Percentiles rank a stretch among this genome's conserved stretches.
phyloP scores from a whole-genome alignment of 2,329 filamentous ascomycete genomes.

The Cladophialophora psammophila region DNA sequence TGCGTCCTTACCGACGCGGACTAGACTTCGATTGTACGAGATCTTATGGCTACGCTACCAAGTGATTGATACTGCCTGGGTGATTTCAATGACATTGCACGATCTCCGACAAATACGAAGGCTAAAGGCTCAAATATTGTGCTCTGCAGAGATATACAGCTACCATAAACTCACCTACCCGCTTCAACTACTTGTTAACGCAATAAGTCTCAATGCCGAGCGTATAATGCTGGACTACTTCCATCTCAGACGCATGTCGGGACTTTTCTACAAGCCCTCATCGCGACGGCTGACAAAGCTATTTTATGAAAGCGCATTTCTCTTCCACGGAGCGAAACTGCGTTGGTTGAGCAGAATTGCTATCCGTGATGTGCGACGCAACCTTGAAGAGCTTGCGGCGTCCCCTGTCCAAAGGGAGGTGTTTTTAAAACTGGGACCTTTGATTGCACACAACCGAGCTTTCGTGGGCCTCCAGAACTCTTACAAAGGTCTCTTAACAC shows the following conservation, averaged over 20 bases:
- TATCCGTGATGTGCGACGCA: not conserved
- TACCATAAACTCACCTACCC: slow-evolving; percentile 1
- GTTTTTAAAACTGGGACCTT: slow-evolving; percentile 3
- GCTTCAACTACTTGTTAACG: not conserved
- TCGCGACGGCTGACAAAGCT: not conserved
- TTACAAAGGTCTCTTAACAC: not conserved
- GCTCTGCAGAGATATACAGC: slow-evolving; percentile 2
- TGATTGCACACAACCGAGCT: slow-evolving; percentile 6
- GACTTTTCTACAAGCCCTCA: slow-evolving; percentile 2
- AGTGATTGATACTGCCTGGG: not conserved
- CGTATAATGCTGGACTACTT: slow-evolving; percentile 6
- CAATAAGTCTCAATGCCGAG: not conserved
- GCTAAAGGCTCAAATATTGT: not conserved
- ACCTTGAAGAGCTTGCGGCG: not conserved
- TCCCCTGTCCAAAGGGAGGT: slow-evolving; percentile 10
- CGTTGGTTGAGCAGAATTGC: slow-evolving; percentile 6
- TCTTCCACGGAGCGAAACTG: not conserved
- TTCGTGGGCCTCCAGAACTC: not conserved
- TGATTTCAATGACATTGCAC: slow-evolving; percentile 12
- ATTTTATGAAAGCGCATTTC: not conserved
- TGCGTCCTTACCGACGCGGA: not conserved
- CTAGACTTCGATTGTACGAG: slow-evolving; percentile 4
- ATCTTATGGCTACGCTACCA: slow-evolving; percentile 2
- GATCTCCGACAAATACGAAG: slow-evolving; percentile 12
- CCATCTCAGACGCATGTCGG: slow-evolving; percentile 2